Conservation (phyloP, 805 yeast genomes). For the Barnettozyma sp. region DNA sequence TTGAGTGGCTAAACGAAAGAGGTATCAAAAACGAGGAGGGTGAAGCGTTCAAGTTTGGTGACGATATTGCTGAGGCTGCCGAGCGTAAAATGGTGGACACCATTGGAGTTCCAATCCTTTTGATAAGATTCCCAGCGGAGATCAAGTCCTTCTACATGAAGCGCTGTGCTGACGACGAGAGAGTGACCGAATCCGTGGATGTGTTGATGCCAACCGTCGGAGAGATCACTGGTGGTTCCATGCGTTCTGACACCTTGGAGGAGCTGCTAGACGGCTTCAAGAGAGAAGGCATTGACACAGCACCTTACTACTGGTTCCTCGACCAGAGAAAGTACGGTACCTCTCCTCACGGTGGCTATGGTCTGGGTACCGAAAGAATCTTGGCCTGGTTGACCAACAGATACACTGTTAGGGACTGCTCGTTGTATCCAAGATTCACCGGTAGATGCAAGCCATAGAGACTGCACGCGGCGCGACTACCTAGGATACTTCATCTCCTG, state of each 20-base stretch:
- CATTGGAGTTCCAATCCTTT: constrained; percentile 85
- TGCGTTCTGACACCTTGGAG: constrained; percentile 82
- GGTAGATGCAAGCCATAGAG: constrained; percentile 93
- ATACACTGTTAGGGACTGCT: constrained; percentile 97
- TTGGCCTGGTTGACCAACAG: constrained; percentile 97
- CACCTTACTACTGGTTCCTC: constrained; percentile 89
- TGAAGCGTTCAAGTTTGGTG: constrained; percentile 89
- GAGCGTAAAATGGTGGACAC: constrained; percentile 98
- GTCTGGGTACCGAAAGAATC: constrained; percentile 96
- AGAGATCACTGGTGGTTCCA: constrained; percentile 97
- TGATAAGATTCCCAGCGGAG: constrained; percentile 92
- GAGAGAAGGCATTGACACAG: constrained; percentile 76
- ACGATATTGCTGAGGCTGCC: constrained; percentile 98
- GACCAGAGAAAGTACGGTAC: constrained; percentile 97
- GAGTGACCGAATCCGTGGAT: constrained; percentile 97
- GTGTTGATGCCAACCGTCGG: constrained; percentile 99
- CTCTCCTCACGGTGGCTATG: constrained; percentile 98
- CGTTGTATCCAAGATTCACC: constrained; percentile 93
- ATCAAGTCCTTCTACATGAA: constrained; percentile 98
- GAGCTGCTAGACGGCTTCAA: constrained; percentile 86
- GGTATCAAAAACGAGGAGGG: constrained; percentile 94
- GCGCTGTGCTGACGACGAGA: constrained; percentile 79
- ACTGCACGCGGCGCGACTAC: too few relatives aligned
- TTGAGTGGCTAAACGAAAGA: constrained; percentile 95
- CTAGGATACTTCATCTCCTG: too few relatives aligned